Evolutionary conservation across 73 alveolate species (phyloP).

Genomic region (Urostyla sp.): DNA sequence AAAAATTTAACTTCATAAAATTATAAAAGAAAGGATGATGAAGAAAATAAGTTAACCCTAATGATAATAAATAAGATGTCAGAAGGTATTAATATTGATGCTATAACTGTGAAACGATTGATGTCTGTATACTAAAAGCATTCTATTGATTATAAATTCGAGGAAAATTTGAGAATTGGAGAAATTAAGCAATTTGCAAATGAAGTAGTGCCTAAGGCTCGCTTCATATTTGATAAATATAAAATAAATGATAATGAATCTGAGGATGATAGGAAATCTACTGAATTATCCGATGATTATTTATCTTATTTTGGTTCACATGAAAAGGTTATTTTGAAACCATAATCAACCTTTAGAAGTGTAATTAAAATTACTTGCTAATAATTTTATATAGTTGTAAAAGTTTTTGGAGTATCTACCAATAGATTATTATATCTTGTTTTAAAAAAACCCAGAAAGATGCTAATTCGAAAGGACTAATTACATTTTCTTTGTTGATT

Average conservation of each 20-base stretch:
- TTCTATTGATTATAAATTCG: conserved; percentile 63
- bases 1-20: conserved; percentile 39
- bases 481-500: conserved; percentile 43
- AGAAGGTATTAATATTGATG: conserved; percentile 13
- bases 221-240: conserved; percentile 64
- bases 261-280: not conserved
- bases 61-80: too few species aligned
- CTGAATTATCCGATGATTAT: conserved; percentile 55
- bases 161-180: conserved; percentile 64
- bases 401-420: conserved; percentile 63
- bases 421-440: conserved; percentile 60
- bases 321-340: conserved; percentile 59
- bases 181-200: conserved; percentile 66
- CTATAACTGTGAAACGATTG: conserved; percentile 20
- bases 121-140: conserved; percentile 47
- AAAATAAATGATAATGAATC: conserved; percentile 17
- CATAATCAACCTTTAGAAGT: conserved; percentile 56
- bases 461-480: conserved; percentile 34
- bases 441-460: conserved; percentile 46
- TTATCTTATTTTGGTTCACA: conserved; percentile 69
- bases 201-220: conserved; percentile 65
- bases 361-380: not conserved
- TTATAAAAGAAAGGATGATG: conserved; percentile 10
- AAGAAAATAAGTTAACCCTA: conserved; percentile 23
- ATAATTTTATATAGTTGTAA: conserved; percentile 13